These are phyloP conservation scores for Verticillium nonalfalfae DNA, from an alignment of 2,329 filamentous ascomycete species.

Conservation along the genomic window DNA sequence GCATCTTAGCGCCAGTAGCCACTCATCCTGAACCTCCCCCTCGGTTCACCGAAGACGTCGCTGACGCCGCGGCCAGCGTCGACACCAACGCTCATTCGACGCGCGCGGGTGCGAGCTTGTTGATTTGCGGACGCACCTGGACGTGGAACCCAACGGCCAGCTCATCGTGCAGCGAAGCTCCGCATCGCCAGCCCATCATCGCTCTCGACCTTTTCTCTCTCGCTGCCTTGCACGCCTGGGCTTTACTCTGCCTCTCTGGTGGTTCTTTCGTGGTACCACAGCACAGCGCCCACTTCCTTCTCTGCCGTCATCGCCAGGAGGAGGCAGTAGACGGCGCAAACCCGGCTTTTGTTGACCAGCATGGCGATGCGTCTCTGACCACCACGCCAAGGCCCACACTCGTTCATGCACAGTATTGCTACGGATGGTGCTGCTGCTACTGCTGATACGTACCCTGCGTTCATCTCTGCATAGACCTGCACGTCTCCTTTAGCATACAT, in stretches of 20 bases:
- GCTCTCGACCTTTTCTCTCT: not conserved
- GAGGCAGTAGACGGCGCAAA: not conserved
- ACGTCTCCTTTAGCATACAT: conserved; percentile 23
- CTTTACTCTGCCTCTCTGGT: not conserved
- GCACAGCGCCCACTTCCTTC: not conserved
- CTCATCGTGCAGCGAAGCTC: conserved; percentile 12
- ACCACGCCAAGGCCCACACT: conserved; percentile 15
- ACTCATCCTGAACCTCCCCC: not conserved
- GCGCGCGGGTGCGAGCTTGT: not conserved
- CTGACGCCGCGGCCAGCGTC: not conserved
- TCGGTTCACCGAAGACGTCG: not conserved
- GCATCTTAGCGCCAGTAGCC: not conserved
- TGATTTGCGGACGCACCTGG: not conserved
- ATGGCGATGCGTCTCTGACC: not conserved
- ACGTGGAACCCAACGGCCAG: conserved; percentile 4
- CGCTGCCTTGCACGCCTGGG: not conserved
- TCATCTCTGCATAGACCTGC: conserved; percentile 13
- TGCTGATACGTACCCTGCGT: conserved; percentile 2
- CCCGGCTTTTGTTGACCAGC: not conserved
- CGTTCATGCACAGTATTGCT: conserved; percentile 25
- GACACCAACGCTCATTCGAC: conserved; percentile 1
- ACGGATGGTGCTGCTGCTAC: conserved; percentile 6
- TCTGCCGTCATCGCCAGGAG: not conserved
- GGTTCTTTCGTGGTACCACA: not conserved
- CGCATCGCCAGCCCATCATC: not conserved